Percentiles rank a stretch among this genome's conserved stretches.
These are phyloP conservation scores for Trametes cingulata DNA, from an alignment of 768 basidiomycete genomes.

Conservation along the genomic window DNA sequence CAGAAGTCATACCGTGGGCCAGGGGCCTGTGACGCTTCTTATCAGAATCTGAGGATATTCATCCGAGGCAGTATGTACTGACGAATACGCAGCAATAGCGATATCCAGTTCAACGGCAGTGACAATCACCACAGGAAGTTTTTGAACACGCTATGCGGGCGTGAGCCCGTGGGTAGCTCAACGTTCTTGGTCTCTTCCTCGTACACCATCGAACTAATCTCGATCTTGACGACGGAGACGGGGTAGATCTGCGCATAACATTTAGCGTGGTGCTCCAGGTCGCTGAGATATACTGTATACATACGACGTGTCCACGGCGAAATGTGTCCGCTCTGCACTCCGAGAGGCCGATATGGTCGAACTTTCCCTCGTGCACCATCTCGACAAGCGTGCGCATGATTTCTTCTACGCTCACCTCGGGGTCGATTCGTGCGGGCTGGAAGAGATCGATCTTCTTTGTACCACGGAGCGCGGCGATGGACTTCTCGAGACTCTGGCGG, in stretches of 20 bases:
- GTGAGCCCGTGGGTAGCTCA: background rate
- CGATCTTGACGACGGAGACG: constrained; percentile 65
- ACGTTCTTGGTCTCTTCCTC: constrained; percentile 51
- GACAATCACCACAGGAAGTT: constrained; percentile 42
- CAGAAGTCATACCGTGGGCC: constrained; percentile 53
- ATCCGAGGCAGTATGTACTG: constrained; percentile 11
- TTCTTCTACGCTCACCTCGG: constrained; percentile 37
- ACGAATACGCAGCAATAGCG: constrained; percentile 61
- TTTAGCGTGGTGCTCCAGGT: background rate
- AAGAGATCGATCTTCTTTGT: constrained; percentile 62
- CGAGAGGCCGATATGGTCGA: constrained; percentile 59
- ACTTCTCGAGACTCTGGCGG: constrained; percentile 44
- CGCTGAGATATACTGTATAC: background rate
- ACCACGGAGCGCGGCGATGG: constrained; percentile 46
- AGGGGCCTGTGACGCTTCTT: constrained; percentile 42
- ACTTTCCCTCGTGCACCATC: constrained; percentile 53
- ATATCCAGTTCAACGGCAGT: constrained; percentile 54
- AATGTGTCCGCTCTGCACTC: constrained; percentile 54
- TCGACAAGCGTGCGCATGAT: constrained; percentile 40
- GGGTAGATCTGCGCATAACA: constrained; percentile 40
- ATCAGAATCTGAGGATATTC: background rate
- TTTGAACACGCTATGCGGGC: background rate
- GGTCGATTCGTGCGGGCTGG: constrained; percentile 50
- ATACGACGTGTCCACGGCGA: constrained; percentile 33
- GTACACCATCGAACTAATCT: constrained; percentile 61